A percentile compares a stretch with the other conserved stretches of the same genome.
Evolutionary conservation across 2,329 filamentous ascomycete species (phyloP).

Genomic region (Aureobasidium melanogenum): DNA sequence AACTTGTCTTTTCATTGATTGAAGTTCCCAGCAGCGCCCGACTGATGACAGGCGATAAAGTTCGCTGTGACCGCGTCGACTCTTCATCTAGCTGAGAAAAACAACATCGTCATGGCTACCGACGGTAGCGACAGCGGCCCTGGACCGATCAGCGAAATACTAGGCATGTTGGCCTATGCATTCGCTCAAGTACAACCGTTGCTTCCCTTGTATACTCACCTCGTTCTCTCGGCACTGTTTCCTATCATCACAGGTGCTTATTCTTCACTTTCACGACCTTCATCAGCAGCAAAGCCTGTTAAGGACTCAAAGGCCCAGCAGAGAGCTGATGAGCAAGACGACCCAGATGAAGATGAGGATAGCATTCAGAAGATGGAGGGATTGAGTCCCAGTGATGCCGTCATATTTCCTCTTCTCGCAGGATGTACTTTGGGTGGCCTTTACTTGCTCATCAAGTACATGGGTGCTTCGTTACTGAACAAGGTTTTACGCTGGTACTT

Average conservation of each 20-base stretch:
- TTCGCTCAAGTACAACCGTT: constrained; percentile 13
- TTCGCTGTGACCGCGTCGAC: neutral
- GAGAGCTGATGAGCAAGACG: constrained; percentile 42
- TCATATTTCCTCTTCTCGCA: constrained; percentile 75
- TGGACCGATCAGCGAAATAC: constrained; percentile 11
- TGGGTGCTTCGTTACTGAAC: constrained; percentile 75
- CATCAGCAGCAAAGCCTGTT: constrained; percentile 60
- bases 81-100: neutral
- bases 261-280: constrained; percentile 73
- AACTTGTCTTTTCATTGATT: neutral
- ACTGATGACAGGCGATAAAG: neutral
- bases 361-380: constrained; percentile 55
- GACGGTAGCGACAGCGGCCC: constrained; percentile 6
- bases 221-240: constrained; percentile 61
- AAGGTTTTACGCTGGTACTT: constrained; percentile 79
- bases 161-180: constrained; percentile 13
- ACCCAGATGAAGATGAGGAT: constrained; percentile 47
- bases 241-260: constrained; percentile 81
- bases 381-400: constrained; percentile 66
- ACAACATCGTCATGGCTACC: neutral
- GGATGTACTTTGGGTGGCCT: constrained; percentile 62
- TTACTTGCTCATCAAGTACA: constrained; percentile 83
- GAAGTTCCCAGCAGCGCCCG: neutral
- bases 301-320: constrained; percentile 29
- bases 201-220: constrained; percentile 50